phyloP scores from a whole-genome alignment of 2,329 filamentous ascomycete species.

The Cordyceps militaris region DNA sequence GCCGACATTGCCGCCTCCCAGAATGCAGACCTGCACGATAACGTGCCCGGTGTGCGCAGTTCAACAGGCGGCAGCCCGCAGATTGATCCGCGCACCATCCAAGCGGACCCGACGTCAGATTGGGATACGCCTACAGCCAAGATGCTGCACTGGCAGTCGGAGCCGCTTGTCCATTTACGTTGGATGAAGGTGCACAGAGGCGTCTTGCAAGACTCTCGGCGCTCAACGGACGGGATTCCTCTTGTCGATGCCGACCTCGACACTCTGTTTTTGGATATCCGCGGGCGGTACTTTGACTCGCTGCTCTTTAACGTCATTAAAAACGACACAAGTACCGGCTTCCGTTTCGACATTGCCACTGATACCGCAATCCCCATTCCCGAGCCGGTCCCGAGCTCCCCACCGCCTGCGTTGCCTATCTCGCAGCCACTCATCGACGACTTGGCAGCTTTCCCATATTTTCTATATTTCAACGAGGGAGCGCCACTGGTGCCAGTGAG shows the following conservation, averaged over 20 bases:
- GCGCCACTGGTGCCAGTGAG: neutral
- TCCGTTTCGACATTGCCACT: conserved; percentile 8
- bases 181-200: conserved; percentile 9
- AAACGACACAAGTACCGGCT: neutral
- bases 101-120: conserved; percentile 9
- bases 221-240: conserved; percentile 7
- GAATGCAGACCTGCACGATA: conserved; percentile 6
- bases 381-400: conserved; percentile 1
- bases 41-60: neutral
- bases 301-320: conserved; percentile 2
- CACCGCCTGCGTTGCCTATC: neutral
- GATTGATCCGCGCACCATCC: conserved; percentile 9
- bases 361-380: conserved; percentile 6
- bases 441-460: conserved; percentile 7
- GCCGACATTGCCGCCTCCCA: neutral
- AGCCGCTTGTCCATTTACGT: neutral
- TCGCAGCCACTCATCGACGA: neutral
- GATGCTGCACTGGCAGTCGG: conserved; percentile 5
- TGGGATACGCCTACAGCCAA: conserved; percentile 6
- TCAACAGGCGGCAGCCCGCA: neutral
- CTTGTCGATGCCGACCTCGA: neutral
- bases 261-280: neutral
- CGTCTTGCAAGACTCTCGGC: neutral
- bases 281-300: conserved; percentile 4
- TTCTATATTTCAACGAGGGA: conserved; percentile 3